Percentiles rank a stretch among this genome's conserved stretches.
phyloP scores from a whole-genome alignment of 768 basidiomycete genomes.

The Boletus bicolor region DNA sequence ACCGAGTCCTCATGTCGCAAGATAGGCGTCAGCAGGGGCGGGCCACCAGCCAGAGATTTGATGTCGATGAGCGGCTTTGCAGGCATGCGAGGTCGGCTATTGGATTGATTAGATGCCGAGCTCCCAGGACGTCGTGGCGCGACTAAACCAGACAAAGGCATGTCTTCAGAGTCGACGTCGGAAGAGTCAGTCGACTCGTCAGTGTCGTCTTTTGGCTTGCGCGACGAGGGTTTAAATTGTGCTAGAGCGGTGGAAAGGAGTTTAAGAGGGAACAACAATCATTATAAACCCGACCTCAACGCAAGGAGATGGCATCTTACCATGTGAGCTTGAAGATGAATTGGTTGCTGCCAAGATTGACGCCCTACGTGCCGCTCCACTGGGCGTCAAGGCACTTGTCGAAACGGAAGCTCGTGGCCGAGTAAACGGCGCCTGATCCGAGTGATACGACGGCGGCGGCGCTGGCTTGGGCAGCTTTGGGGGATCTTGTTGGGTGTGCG shows the following conservation, averaged over 20 bases:
- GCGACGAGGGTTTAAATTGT: neutral
- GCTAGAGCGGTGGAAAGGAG: neutral
- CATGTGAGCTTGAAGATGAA: conserved; percentile 22
- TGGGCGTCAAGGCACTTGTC: conserved; percentile 54
- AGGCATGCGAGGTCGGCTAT: conserved; percentile 30
- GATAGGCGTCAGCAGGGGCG: conserved; percentile 33
- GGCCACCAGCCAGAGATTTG: conserved; percentile 32
- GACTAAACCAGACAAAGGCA: conserved; percentile 62
- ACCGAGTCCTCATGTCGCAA: conserved; percentile 29
- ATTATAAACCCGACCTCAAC: neutral
- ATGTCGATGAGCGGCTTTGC: conserved; percentile 45
- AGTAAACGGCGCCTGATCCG: conserved; percentile 3
- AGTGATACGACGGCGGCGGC: conserved; percentile 29
- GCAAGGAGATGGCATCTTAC: conserved; percentile 25
- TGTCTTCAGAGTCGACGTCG: conserved; percentile 51
- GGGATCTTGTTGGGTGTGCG: conserved; percentile 5
- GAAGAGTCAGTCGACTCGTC: conserved; percentile 31
- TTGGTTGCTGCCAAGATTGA: conserved; percentile 37
- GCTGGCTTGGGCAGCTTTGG: conserved; percentile 15
- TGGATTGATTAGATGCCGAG: conserved; percentile 38
- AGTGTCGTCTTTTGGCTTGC: conserved; percentile 10
- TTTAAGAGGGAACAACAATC: neutral
- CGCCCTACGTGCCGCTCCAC: conserved; percentile 49
- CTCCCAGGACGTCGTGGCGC: conserved; percentile 67
- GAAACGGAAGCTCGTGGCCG: conserved; percentile 55